phyloP scores from a whole-genome alignment of 345 rosid species.

The Acer campestre region DNA sequence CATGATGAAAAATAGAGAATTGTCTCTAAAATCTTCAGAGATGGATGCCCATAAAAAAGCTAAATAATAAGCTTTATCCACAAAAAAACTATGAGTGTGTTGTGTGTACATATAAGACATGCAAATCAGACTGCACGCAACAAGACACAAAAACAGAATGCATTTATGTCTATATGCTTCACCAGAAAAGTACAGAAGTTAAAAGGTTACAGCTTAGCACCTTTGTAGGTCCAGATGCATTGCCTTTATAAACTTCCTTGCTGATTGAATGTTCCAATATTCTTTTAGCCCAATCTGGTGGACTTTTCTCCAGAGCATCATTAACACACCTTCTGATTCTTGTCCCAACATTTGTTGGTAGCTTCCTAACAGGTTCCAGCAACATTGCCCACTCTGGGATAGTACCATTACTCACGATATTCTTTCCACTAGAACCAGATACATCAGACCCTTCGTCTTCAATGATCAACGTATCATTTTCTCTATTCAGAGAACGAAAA shows the following conservation, averaged over 20 bases:
- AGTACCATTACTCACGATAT: constrained; percentile 45
- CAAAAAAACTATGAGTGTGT: neutral
- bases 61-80: no score
- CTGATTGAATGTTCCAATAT: constrained; percentile 89
- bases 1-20: no score
- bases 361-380: constrained; percentile 87
- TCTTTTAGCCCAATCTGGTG: constrained; percentile 94
- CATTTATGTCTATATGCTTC: neutral
- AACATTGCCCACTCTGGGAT: constrained; percentile 87
- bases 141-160: neutral
- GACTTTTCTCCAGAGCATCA: constrained; percentile 75
- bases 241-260: constrained; percentile 96
- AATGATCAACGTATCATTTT: constrained; percentile 55
- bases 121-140: neutral
- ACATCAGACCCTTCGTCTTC: constrained; percentile 70
- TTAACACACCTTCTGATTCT: constrained; percentile 92
- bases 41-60: no score
- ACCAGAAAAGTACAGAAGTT: constrained; percentile 23
- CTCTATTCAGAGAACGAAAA: constrained; percentile 60
- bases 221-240: constrained; percentile 99
- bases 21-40: no score
- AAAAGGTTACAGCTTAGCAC: constrained; percentile 37
- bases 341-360: constrained; percentile 98
- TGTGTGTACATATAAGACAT: neutral
- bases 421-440: constrained; percentile 51